phyloP scores from a whole-genome alignment of 78 protist species.

The Dictyostelium purpureum region DNA sequence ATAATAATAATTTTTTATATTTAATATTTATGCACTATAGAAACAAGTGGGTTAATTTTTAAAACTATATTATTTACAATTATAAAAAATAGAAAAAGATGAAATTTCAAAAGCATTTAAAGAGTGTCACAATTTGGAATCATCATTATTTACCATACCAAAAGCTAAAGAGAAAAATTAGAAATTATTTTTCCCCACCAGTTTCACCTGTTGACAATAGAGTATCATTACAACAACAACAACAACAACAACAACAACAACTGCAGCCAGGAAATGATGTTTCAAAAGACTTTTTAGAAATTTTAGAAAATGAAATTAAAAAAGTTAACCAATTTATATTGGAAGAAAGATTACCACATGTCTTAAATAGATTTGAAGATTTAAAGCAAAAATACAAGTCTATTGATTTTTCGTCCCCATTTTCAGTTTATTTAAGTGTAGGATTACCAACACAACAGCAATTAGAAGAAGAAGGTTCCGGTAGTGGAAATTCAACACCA shows the following conservation, averaged over 20 bases:
- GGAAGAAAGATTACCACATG: constrained; percentile 10
- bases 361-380: constrained; percentile 13
- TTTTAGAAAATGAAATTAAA: constrained; percentile 35
- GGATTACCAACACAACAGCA: constrained; percentile 17
- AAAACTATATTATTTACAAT: neutral
- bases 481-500: neutral
- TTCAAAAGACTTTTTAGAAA: neutral
- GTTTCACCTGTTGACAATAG: neutral
- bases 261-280: neutral
- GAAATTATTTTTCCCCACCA: constrained; percentile 24
- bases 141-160: constrained; percentile 63
- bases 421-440: constrained; percentile 12
- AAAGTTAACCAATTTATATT: constrained; percentile 24
- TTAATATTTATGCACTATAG: neutral
- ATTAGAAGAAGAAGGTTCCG: neutral
- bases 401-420: constrained; percentile 67
- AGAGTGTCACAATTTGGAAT: constrained; percentile 47
- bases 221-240: neutral
- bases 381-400: constrained; percentile 1
- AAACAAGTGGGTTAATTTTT: neutral
- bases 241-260: neutral
- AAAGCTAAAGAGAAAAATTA: constrained; percentile 54
- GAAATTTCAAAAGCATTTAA: constrained; percentile 64
- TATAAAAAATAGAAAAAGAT: neutral
- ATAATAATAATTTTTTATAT: neutral